Base-by-base conservation (phyloP, 1,139 yeast species). In the Suhomyces ambrosiae region DNA sequence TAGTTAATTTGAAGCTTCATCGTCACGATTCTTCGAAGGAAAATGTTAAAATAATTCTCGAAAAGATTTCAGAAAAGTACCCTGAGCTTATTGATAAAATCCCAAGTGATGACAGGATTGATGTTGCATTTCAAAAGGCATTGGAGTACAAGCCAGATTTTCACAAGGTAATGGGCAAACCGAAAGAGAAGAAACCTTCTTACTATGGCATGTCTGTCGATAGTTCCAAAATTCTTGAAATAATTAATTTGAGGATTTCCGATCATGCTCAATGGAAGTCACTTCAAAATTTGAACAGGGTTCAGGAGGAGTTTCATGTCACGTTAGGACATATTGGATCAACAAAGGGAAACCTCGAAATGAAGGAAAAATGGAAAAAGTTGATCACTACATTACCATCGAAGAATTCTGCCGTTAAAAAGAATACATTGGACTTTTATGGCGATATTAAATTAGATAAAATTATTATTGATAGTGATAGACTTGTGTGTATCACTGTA, bases 221-320 rank as follows among this genome's bases (percentile, higher is more conserved):
- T 11, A 32, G 37, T 23, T 24, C 25, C n/a, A 23, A 21, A 13
- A 7, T 49, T n/a, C 22, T 32, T 10, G 18, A 22, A 3, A 8
- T 28, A 10, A 23, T 52, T 7, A 42, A 56, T 1, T n/a, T 22
- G 0, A 14, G 36, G 3, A 34, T 56, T 7, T 28, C 23, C 7
- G 40, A 45, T 29, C 49, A 58, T 33, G 46, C 34, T 14, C 51
- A 46, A 34, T 84, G 70, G 67, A 27, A 38, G 7, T 19, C 37
- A 5, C 45, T 68, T 23, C 56, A 67, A 29, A 35, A 53, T 0
- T 46, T 42, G 0, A 49, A 61, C 3, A 62, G 81, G 25, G 58
- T 83, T 0, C 89, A 83, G 49, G 38, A 54, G 0, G 72, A 68
- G 26, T 85, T 88, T 51, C 98, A 92, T 56, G 78, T 90, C 1